Conservation (phyloP, 2,329 filamentous ascomycete genomes). For the Alternaria gaisen region DNA sequence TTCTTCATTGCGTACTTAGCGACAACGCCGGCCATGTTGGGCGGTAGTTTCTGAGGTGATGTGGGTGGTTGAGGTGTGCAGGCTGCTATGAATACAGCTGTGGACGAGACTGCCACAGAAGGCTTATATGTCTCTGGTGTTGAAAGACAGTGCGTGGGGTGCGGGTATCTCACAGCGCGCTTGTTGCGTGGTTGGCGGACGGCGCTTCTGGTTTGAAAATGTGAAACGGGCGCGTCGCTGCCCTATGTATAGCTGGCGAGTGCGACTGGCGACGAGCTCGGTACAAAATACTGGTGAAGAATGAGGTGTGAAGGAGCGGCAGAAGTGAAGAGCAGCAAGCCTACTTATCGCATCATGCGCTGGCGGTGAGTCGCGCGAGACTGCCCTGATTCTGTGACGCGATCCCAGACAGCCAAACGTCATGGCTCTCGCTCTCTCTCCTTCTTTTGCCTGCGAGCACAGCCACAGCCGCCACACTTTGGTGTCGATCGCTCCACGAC, state of each 20-base stretch:
- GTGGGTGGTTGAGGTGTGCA: slow-evolving; percentile 10
- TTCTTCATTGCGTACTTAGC: slow-evolving; percentile 62
- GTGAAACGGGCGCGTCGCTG: slow-evolving; percentile 53
- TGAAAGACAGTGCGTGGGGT: slow-evolving; percentile 24
- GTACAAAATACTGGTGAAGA: slow-evolving; percentile 5
- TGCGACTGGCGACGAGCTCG: slow-evolving; percentile 30
- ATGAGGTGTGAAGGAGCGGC: slow-evolving; percentile 13
- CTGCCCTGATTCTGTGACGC: slow-evolving; percentile 41
- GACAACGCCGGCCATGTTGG: slow-evolving; percentile 56
- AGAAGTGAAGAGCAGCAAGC: slow-evolving; percentile 1
- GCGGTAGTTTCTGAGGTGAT: slow-evolving; percentile 13
- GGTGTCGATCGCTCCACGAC: slow-evolving; percentile 15
- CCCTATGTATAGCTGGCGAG: slow-evolving; percentile 47
- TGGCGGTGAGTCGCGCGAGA: slow-evolving; percentile 30
- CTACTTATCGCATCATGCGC: slow-evolving; percentile 36
- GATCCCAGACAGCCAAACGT: slow-evolving; percentile 23
- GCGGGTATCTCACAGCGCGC: slow-evolving; percentile 38
- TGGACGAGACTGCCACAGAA: slow-evolving; percentile 10
- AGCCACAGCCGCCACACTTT: slow-evolving; percentile 26
- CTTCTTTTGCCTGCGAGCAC: slow-evolving; percentile 14
- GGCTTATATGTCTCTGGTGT: slow-evolving; percentile 32
- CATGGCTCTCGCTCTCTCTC: slow-evolving; percentile 21
- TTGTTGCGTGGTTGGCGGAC: slow-evolving; percentile 44
- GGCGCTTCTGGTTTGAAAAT: slow-evolving; percentile 32
- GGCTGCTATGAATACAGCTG: slow-evolving; percentile 11